phyloP scores from a whole-genome alignment of 1,139 yeast species.

The Oligophagozyma castellii region DNA sequence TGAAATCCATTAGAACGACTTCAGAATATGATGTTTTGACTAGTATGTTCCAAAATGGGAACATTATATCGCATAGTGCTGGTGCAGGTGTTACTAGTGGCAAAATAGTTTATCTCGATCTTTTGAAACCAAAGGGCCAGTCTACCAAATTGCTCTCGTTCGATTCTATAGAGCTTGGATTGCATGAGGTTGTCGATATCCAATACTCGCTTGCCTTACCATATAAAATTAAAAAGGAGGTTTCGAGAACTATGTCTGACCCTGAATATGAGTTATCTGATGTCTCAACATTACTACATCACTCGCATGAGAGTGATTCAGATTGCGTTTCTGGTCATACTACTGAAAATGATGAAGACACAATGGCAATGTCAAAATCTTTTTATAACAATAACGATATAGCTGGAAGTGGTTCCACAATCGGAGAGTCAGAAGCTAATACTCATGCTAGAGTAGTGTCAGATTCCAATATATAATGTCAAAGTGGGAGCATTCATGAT shows the following conservation, averaged over 20 bases:
- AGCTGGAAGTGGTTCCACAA: no score
- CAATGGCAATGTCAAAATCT: neutral
- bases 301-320: slow-evolving; percentile 2
- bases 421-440: no score
- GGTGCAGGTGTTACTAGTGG: slow-evolving; percentile 1
- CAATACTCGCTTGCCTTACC: slow-evolving; percentile 1
- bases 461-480: no score
- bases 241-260: neutral
- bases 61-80: slow-evolving; percentile 8
- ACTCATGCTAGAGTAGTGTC: no score
- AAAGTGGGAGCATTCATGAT: no score
- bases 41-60: slow-evolving; percentile 13
- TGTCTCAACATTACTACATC: slow-evolving; percentile 1
- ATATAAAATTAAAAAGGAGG: no score
- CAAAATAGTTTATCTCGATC: neutral
- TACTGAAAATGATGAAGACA: slow-evolving; percentile 1
- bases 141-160: neutral
- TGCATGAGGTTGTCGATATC: slow-evolving; percentile 2
- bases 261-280: slow-evolving; percentile 1
- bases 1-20: slow-evolving; percentile 8
- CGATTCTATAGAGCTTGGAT: slow-evolving; percentile 17
- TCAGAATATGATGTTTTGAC: neutral
- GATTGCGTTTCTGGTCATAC: slow-evolving; percentile 2
- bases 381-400: slow-evolving; percentile 1
- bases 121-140: neutral